phyloP scores from a whole-genome alignment of 2,329 filamentous ascomycete genomes.

The Fusarium chaquense region DNA sequence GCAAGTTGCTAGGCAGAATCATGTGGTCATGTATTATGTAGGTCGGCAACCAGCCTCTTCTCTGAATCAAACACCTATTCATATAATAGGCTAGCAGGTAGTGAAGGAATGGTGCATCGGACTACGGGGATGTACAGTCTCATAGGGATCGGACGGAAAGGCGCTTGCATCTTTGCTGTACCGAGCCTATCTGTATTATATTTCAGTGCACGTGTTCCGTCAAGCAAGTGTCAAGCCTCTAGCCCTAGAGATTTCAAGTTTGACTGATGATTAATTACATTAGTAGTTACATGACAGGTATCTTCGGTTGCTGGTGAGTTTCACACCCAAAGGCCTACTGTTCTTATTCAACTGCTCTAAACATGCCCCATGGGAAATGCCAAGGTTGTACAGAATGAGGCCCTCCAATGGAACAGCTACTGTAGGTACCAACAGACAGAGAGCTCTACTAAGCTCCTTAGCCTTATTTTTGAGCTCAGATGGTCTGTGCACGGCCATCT shows the following conservation, averaged over 20 bases:
- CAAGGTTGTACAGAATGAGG: neutral
- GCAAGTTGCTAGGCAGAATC: constrained; percentile 8
- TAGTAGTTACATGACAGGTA: neutral
- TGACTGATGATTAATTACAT: neutral
- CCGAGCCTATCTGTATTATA: neutral
- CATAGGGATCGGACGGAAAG: neutral
- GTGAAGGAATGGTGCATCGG: neutral
- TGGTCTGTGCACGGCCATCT: constrained; percentile 46
- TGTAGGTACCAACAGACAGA: neutral
- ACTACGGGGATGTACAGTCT: neutral
- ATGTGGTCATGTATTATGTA: constrained; percentile 18
- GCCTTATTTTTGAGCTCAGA: constrained; percentile 4
- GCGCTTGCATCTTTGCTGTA: neutral
- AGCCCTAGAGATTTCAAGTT: neutral
- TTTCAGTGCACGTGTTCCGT: neutral
- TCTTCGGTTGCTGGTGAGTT: neutral
- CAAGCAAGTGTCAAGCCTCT: neutral
- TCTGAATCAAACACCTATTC: neutral
- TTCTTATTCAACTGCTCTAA: neutral
- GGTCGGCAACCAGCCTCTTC: neutral
- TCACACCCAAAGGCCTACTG: neutral
- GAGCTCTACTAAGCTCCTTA: constrained; percentile 13
- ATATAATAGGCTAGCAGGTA: neutral
- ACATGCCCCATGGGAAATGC: neutral
- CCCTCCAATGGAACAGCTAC: neutral